These are phyloP conservation scores for Termitomyces titanicus DNA, from an alignment of 768 basidiomycete genomes.

Conservation along the genomic window DNA sequence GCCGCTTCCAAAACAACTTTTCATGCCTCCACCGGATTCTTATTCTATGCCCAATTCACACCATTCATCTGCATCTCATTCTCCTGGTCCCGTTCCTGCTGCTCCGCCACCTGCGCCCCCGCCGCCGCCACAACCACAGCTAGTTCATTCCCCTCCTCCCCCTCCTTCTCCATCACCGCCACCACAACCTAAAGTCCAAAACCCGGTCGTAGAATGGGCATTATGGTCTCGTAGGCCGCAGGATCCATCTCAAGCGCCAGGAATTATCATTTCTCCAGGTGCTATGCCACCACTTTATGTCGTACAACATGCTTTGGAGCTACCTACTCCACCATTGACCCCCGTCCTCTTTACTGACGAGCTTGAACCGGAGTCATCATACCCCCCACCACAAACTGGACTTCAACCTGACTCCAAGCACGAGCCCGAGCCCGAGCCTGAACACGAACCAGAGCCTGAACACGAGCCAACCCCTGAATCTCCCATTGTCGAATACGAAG, in stretches of 20 bases:
- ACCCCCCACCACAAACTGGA: not conserved
- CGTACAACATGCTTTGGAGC: constrained; percentile 48
- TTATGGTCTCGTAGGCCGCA: constrained; percentile 73
- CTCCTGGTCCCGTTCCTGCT: not conserved
- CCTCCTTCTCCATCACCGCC: not conserved
- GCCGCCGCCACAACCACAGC: not conserved
- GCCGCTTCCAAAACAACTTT: constrained; percentile 61
- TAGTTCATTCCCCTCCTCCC: not conserved
- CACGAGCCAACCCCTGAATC: not conserved
- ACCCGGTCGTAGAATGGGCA: constrained; percentile 39
- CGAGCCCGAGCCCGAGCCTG: not conserved
- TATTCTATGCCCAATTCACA: constrained; percentile 7
- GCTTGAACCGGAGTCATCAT: not conserved
- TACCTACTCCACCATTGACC: constrained; percentile 48
- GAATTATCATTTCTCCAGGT: constrained; percentile 65
- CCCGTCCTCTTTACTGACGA: constrained; percentile 23
- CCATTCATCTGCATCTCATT: constrained; percentile 3
- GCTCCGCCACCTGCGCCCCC: not conserved
- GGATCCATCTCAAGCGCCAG: constrained; percentile 60
- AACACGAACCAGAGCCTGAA: not conserved
- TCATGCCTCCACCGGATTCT: constrained; percentile 37
- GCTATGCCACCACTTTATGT: constrained; percentile 62
- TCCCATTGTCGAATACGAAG: not conserved
- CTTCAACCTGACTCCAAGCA: not conserved
- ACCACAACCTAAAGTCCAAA: not conserved